Percentiles rank a stretch among this genome's conserved stretches.
phyloP scores from a whole-genome alignment of 805 yeast species.

The Wickerhamiella siamensis region DNA sequence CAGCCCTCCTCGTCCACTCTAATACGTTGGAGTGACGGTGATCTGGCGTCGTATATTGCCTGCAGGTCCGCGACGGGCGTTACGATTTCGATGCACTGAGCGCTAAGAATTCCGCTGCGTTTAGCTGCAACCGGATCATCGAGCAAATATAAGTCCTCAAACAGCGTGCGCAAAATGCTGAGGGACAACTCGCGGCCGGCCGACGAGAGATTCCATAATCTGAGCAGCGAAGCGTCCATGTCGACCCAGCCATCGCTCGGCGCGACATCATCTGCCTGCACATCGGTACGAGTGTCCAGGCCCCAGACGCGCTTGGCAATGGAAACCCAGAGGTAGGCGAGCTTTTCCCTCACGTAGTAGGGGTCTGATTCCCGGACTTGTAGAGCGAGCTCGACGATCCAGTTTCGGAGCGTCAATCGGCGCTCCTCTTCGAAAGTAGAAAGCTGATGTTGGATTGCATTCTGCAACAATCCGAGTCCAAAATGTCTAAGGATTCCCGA shows the following conservation, averaged over 20 bases:
- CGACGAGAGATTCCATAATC: conserved; percentile 54
- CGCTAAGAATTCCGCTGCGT: conserved; percentile 60
- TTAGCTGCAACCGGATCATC: conserved; percentile 85
- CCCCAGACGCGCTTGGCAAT: conserved; percentile 92
- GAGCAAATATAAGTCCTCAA: conserved; percentile 82
- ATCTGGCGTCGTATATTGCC: conserved; percentile 50
- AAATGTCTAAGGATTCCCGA: conserved; percentile 73
- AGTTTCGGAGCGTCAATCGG: conserved; percentile 54
- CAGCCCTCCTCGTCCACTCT: conserved; percentile 71
- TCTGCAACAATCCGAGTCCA: conserved; percentile 68
- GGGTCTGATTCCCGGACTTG: conserved; percentile 57
- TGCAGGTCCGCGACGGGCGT: conserved; percentile 55
- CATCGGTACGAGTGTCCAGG: conserved; percentile 19
- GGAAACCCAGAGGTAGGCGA: conserved; percentile 83
- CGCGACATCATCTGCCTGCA: conserved; percentile 18
- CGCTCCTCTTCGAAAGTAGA: conserved; percentile 43
- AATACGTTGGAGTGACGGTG: conserved; percentile 40
- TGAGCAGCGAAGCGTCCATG: conserved; percentile 68
- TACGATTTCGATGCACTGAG: conserved; percentile 71
- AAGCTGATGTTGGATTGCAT: conserved; percentile 46
- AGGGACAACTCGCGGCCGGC: conserved; percentile 63
- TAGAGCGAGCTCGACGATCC: conserved; percentile 69
- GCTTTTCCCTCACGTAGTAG: conserved; percentile 75
- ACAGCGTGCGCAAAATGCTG: conserved; percentile 67
- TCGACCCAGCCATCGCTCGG: conserved; percentile 54